Evolutionary conservation across 73 alveolate species (phyloP).

Genomic region (Paramecium octaurelia): DNA sequence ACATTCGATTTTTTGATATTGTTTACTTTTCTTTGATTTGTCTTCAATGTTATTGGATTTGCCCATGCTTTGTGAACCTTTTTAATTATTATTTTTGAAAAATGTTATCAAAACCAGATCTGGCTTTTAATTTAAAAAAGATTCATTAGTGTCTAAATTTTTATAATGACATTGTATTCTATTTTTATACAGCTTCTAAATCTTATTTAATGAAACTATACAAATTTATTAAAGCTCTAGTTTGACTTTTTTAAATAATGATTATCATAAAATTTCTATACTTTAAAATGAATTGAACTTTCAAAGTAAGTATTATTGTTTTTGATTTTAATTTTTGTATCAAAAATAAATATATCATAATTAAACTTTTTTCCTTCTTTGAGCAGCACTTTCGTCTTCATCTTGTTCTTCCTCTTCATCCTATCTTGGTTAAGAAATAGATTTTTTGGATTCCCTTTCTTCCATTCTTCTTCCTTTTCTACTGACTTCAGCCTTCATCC

Average conservation of each 20-base stretch:
- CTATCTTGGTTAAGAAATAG: constrained; percentile 3
- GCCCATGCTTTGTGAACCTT: neutral
- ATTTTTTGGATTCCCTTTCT: neutral
- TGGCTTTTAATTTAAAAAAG: neutral
- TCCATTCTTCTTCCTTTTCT: neutral
- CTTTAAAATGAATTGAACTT: neutral
- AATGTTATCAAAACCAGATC: neutral
- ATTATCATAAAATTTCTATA: no score
- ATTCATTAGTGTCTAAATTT: neutral
- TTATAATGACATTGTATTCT: neutral
- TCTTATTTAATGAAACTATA: neutral
- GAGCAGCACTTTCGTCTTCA: constrained; percentile 14
- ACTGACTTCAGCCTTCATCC: neutral
- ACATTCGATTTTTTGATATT: neutral
- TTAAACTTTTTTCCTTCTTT: neutral
- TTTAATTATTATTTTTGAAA: neutral
- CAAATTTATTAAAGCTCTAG: neutral
- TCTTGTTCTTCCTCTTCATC: constrained; percentile 13
- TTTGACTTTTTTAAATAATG: neutral
- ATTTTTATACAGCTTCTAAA: neutral
- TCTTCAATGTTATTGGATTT: neutral
- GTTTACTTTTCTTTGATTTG: neutral
- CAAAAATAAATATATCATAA: neutral
- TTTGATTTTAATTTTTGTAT: neutral
- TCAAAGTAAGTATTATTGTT: neutral